phyloP scores from a whole-genome alignment of 179 eudicot species.

The Silene coronaria region DNA sequence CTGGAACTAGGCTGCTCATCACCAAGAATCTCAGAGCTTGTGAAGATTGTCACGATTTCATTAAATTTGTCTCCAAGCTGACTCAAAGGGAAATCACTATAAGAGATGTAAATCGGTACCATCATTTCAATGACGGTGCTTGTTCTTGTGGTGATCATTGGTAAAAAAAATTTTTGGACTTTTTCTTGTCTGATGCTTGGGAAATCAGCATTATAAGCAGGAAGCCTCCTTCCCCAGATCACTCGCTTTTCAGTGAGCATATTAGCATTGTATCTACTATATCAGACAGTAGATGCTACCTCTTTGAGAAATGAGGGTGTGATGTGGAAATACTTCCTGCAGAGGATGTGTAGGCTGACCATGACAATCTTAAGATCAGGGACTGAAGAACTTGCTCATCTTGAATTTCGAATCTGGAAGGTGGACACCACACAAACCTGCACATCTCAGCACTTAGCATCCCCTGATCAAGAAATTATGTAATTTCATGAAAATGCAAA shows the following conservation, averaged over 20 bases:
- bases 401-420: no score
- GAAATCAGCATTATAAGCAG: background rate
- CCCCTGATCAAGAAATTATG: background rate
- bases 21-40: conserved; percentile 47
- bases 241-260: background rate
- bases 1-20: conserved; percentile 37
- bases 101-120: conserved; percentile 48
- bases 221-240: background rate
- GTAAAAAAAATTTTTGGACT: conserved; percentile 19
- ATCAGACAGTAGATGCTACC: background rate
- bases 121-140: conserved; percentile 39
- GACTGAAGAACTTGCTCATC: background rate
- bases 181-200: background rate
- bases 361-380: background rate
- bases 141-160: conserved; percentile 45
- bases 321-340: no score
- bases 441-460: background rate
- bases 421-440: no score
- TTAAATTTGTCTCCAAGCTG: conserved; percentile 35
- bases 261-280: background rate
- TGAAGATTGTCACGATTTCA: conserved; percentile 44
- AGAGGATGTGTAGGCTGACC: background rate
- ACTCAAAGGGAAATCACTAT: conserved; percentile 35
- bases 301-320: no score
- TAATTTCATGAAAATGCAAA: background rate